A percentile compares a stretch with the other conserved stretches of the same genome.
phyloP scores from a whole-genome alignment of 768 basidiomycete genomes.

The Podaxis sp. region DNA sequence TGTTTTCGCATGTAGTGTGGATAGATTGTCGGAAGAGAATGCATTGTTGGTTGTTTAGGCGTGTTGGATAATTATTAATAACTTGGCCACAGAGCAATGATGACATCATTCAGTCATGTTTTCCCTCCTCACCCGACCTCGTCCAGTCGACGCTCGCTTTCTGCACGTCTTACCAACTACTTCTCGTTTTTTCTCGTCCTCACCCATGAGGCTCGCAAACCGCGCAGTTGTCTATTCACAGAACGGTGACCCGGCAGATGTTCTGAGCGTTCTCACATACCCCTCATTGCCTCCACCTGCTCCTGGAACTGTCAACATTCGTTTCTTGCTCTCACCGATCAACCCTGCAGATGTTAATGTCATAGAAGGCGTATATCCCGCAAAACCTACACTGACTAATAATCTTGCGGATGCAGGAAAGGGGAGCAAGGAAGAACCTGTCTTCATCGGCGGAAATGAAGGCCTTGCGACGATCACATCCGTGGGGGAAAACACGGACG shows the following conservation, averaged over 20 bases:
- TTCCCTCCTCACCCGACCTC: conserved; percentile 20
- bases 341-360: conserved; percentile 84
- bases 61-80: no score
- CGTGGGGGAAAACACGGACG: conserved; percentile 41
- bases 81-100: background rate
- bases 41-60: conserved; percentile 5
- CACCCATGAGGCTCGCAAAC: conserved; percentile 28
- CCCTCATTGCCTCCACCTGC: conserved; percentile 51
- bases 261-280: conserved; percentile 53
- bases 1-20: conserved; percentile 12
- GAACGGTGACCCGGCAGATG: conserved; percentile 61
- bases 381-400: conserved; percentile 45
- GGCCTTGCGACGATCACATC: conserved; percentile 66
- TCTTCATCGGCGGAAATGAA: conserved; percentile 75
- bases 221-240: conserved; percentile 66
- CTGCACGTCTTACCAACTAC: background rate
- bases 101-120: conserved; percentile 19
- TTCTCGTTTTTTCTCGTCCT: conserved; percentile 27
- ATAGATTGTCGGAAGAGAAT: background rate
- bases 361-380: conserved; percentile 80
- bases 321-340: conserved; percentile 68
- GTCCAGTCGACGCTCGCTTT: background rate
- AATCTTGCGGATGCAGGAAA: conserved; percentile 31
- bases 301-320: conserved; percentile 60
- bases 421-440: conserved; percentile 31